A percentile compares a stretch with the other conserved stretches of the same genome.
Conservation (phyloP, 805 yeast genomes). For the Candida vartiovaarae region DNA sequence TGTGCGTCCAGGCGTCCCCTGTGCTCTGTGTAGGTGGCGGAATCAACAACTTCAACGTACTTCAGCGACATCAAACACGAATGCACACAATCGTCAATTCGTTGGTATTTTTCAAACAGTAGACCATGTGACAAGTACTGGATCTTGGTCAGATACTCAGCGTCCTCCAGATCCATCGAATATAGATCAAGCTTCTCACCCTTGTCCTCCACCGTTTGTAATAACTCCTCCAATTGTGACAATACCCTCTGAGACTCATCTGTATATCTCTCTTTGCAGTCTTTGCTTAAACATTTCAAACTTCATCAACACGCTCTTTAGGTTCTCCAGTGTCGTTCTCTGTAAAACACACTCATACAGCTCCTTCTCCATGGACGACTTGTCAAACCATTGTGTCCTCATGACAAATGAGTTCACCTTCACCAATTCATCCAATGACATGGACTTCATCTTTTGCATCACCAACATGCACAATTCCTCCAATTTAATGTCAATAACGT, state of each 20-base stretch:
- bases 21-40: neutral
- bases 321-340: constrained; percentile 8
- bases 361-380: constrained; percentile 1
- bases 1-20: neutral
- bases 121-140: constrained; percentile 15
- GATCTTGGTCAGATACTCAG: constrained; percentile 9
- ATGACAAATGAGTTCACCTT: constrained; percentile 4
- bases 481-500: constrained; percentile 8
- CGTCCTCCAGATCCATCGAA: constrained; percentile 6
- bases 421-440: constrained; percentile 7
- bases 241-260: neutral
- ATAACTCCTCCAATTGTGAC: neutral
- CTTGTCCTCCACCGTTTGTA: constrained; percentile 1
- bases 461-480: constrained; percentile 9
- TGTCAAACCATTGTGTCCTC: constrained; percentile 5
- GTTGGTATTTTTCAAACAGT: constrained; percentile 10
- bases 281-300: constrained; percentile 3
- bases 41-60: constrained; percentile 1
- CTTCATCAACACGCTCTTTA: constrained; percentile 1
- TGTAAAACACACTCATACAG: constrained; percentile 2
- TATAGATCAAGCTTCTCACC: constrained; percentile 11
- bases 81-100: constrained; percentile 2
- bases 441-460: neutral
- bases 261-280: constrained; percentile 1
- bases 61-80: neutral